A percentile compares a stretch with the other conserved stretches of the same genome.
phyloP scores from a whole-genome alignment of 2,329 filamentous ascomycete species.

The Penicillium verrucosum region DNA sequence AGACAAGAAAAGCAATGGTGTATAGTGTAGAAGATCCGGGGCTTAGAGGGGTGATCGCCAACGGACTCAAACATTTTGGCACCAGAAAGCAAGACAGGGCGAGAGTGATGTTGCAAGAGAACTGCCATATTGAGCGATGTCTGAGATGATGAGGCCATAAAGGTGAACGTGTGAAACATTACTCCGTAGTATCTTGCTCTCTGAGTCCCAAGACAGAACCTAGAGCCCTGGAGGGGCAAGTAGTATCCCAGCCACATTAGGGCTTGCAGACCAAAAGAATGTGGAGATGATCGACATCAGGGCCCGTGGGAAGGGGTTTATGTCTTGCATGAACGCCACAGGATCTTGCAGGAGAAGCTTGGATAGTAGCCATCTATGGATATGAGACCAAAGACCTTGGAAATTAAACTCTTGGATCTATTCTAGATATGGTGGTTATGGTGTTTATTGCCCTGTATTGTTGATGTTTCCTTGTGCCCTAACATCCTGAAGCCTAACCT shows the following conservation, averaged over 20 bases:
- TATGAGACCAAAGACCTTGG: not conserved
- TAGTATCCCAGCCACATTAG: slow-evolving; percentile 17
- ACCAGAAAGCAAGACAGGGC: not conserved
- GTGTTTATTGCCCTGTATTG: not conserved
- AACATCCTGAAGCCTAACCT: slow-evolving; percentile 1
- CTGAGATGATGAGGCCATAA: not conserved
- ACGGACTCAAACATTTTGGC: not conserved
- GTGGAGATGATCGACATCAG: slow-evolving; percentile 15
- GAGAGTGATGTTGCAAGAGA: not conserved
- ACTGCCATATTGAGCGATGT: not conserved
- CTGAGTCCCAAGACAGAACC: not conserved
- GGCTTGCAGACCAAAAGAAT: slow-evolving; percentile 2
- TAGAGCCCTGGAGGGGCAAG: slow-evolving; percentile 12
- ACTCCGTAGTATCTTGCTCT: not conserved
- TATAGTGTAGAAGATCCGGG: not conserved
- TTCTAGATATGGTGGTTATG: not conserved
- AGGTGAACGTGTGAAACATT: slow-evolving; percentile 4
- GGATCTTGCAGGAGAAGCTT: slow-evolving; percentile 4
- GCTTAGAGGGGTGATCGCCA: not conserved
- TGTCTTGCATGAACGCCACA: slow-evolving; percentile 21
- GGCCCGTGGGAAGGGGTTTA: slow-evolving; percentile 12
- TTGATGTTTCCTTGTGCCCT: slow-evolving; percentile 4
- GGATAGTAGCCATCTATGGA: not conserved
- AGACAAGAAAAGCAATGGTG: not conserved
- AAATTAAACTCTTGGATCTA: not conserved